Percentiles rank a stretch among this genome's conserved stretches.
Conservation (phyloP, 257 asterid species). For the Striga asiatica region DNA sequence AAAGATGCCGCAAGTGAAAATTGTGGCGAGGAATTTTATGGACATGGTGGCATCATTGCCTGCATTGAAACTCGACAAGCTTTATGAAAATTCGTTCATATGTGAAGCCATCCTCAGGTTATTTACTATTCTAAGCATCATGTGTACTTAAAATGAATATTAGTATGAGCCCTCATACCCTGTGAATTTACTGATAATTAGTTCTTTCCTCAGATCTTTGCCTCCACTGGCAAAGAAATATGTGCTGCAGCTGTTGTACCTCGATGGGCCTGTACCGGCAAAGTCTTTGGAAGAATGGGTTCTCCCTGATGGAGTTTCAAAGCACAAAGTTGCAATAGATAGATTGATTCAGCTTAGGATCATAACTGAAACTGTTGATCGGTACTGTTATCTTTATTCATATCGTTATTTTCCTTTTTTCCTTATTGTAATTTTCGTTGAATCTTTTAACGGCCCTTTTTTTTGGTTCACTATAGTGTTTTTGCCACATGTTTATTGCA, state of each 20-base stretch:
- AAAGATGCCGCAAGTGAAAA: constrained; percentile 87
- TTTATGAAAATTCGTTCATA: constrained; percentile 77
- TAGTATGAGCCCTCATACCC: background rate
- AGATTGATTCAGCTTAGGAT: constrained; percentile 77
- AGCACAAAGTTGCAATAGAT: constrained; percentile 84
- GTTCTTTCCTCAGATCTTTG: constrained; percentile 50
- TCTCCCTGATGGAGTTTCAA: constrained; percentile 67
- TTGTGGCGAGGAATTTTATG: constrained; percentile 91
- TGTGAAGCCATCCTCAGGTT: constrained; percentile 96
- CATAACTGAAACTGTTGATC: constrained; percentile 68
- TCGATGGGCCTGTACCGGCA: constrained; percentile 55
- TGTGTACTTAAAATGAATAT: background rate
- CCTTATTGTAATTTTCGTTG: background rate
- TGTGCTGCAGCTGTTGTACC: constrained; percentile 60
- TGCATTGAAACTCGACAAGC: constrained; percentile 78
- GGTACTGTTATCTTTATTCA: constrained; percentile 36
- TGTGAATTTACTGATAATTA: too few relatives aligned
- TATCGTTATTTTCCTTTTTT: background rate
- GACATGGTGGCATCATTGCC: constrained; percentile 99
- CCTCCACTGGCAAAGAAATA: constrained; percentile 95
- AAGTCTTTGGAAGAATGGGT: constrained; percentile 88
- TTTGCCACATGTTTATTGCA: background rate
- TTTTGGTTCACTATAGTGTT: background rate
- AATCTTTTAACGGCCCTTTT: background rate
- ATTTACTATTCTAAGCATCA: background rate